A percentile compares a stretch with the other conserved stretches of the same genome.
These are phyloP conservation scores for Penicillium argentinense DNA, from an alignment of 495 filamentous ascomycete species.

Conservation along the genomic window DNA sequence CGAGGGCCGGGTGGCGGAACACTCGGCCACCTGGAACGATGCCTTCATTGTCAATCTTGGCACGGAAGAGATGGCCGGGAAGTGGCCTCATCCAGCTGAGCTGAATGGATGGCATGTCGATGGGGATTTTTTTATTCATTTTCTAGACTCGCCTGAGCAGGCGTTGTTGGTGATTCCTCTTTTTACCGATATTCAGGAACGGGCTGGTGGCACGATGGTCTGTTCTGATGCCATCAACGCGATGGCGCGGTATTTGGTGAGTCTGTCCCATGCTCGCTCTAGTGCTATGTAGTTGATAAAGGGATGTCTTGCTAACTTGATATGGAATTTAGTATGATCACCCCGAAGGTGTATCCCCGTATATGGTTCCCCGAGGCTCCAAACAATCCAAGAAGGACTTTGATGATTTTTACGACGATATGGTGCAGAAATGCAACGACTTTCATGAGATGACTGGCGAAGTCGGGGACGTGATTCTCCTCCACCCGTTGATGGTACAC, in stretches of 20 bases:
- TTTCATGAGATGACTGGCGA: conserved; percentile 68
- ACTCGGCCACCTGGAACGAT: conserved; percentile 62
- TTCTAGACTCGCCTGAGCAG: conserved; percentile 72
- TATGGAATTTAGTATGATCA: conserved; percentile 46
- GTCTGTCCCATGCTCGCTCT: neutral
- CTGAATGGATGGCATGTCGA: conserved; percentile 72
- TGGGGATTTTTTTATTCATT: conserved; percentile 76
- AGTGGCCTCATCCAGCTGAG: conserved; percentile 46
- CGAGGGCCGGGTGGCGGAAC: conserved; percentile 53
- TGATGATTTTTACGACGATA: conserved; percentile 53
- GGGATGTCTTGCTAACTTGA: neutral
- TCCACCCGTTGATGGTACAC: conserved; percentile 76
- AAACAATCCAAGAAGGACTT: conserved; percentile 36
- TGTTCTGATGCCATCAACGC: conserved; percentile 57
- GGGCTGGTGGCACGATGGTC: conserved; percentile 68
- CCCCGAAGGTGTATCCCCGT: conserved; percentile 66
- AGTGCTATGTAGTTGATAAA: neutral
- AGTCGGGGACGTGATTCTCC: conserved; percentile 65
- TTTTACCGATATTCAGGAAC: conserved; percentile 61
- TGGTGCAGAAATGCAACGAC: conserved; percentile 45
- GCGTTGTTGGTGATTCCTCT: conserved; percentile 68
- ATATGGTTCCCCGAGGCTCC: conserved; percentile 58
- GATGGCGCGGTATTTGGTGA: conserved; percentile 56
- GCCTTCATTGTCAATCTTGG: conserved; percentile 74
- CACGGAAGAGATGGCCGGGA: conserved; percentile 52